phyloP scores from a whole-genome alignment of 257 asterid genomes.

The Lycium barbarum region DNA sequence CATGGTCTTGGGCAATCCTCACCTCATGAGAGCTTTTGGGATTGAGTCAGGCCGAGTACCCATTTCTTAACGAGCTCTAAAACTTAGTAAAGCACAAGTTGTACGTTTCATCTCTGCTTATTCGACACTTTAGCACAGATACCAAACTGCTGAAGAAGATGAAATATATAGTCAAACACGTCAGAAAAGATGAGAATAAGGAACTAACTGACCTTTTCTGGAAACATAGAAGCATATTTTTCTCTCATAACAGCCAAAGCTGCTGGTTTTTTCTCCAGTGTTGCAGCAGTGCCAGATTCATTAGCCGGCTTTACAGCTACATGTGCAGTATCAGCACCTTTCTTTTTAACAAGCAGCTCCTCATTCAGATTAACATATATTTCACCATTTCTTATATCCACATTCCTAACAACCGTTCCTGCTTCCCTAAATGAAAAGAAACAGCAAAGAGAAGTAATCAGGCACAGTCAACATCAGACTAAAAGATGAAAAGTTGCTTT shows the following conservation, averaged over 20 bases:
- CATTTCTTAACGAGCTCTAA: neutral
- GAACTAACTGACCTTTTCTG: constrained; percentile 74
- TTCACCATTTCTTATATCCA: constrained; percentile 81
- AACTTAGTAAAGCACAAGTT: neutral
- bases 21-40: neutral
- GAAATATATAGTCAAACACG: neutral
- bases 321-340: constrained; percentile 51
- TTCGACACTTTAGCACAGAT: neutral
- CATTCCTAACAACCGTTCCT: constrained; percentile 74
- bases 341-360: constrained; percentile 69
- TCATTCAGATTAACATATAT: constrained; percentile 71
- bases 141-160: neutral
- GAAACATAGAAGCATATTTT: constrained; percentile 67
- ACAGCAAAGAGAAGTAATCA: constrained; percentile 12
- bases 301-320: constrained; percentile 50
- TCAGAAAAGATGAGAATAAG: constrained; percentile 24
- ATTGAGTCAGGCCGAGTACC: neutral
- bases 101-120: neutral
- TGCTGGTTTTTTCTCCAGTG: constrained; percentile 52
- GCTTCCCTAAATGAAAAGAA: constrained; percentile 71
- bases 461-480: neutral
- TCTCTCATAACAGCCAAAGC: constrained; percentile 47
- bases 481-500: neutral
- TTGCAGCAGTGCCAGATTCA: constrained; percentile 55
- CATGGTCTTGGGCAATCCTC: neutral